phyloP scores from a whole-genome alignment of 768 basidiomycete species.

The Ephemerocybe angulata region DNA sequence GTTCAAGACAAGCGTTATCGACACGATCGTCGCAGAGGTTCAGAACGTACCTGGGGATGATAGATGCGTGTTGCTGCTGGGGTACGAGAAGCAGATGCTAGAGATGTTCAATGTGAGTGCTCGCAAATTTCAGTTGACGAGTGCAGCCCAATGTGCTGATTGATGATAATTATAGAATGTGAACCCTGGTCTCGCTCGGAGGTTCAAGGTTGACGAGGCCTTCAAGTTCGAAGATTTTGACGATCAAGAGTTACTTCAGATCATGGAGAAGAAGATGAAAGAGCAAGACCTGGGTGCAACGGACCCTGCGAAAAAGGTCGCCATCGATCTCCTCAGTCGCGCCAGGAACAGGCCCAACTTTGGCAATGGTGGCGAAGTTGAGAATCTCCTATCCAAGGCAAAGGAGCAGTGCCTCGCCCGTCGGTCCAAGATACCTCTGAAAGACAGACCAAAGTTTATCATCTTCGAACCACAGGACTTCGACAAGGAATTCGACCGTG shows the following conservation, averaged over 20 bases:
- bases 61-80: conserved; percentile 60
- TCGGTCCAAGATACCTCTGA: conserved; percentile 19
- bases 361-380: conserved; percentile 63
- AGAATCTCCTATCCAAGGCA: conserved; percentile 51
- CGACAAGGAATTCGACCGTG: conserved; percentile 58
- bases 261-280: conserved; percentile 54
- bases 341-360: conserved; percentile 53
- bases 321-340: conserved; percentile 44
- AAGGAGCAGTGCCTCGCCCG: conserved; percentile 47
- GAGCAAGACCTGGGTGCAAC: conserved; percentile 57
- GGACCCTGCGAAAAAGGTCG: conserved; percentile 51
- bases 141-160: neutral
- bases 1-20: conserved; percentile 67
- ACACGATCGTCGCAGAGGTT: conserved; percentile 72
- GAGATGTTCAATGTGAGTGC: conserved; percentile 66
- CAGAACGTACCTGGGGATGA: conserved; percentile 69
- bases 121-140: neutral
- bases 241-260: conserved; percentile 46
- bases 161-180: conserved; percentile 46
- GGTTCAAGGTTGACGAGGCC: conserved; percentile 66
- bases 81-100: conserved; percentile 63
- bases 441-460: conserved; percentile 29
- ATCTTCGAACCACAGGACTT: conserved; percentile 61
- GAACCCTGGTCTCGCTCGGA: conserved; percentile 62
- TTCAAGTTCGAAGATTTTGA: conserved; percentile 69